Conservation (phyloP, 768 basidiomycete species). For the Cystobasidium onofrii region DNA sequence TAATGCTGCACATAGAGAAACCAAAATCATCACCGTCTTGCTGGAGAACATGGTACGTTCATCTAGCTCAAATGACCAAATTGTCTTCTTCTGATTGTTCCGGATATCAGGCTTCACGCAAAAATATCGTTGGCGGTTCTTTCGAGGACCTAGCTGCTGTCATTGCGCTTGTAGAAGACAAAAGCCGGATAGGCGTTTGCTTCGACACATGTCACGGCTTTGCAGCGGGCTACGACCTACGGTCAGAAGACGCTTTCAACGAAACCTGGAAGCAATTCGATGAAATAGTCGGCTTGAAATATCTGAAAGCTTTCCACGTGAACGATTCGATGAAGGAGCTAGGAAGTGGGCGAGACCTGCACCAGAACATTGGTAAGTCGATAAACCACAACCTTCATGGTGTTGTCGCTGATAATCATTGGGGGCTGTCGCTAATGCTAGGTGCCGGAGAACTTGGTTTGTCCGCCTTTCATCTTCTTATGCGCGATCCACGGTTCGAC, state of each 20-base stretch:
- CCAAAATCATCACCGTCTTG: conserved; percentile 56
- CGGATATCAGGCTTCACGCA: conserved; percentile 54
- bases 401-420: too few species aligned
- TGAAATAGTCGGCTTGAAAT: conserved; percentile 59
- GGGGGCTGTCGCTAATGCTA: neutral
- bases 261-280: conserved; percentile 55
- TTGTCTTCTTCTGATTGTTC: conserved; percentile 45
- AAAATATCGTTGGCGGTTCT: conserved; percentile 65
- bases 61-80: neutral
- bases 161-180: conserved; percentile 63
- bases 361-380: conserved; percentile 75
- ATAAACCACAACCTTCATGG: too few species aligned
- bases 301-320: conserved; percentile 73
- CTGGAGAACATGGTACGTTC: conserved; percentile 70
- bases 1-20: conserved; percentile 63
- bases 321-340: conserved; percentile 69
- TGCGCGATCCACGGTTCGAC: conserved; percentile 61
- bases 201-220: conserved; percentile 65
- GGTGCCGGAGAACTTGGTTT: conserved; percentile 63
- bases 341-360: conserved; percentile 64
- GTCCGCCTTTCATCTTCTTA: conserved; percentile 56
- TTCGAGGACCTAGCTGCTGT: conserved; percentile 63
- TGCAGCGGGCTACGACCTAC: conserved; percentile 52
- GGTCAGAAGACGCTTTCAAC: conserved; percentile 58
- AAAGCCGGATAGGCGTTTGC: conserved; percentile 68